A percentile compares a stretch with the other conserved stretches of the same genome.
phyloP scores from a whole-genome alignment of 1,284 basidiomycete species.

The Cutaneotrichosporon dermatis region DNA sequence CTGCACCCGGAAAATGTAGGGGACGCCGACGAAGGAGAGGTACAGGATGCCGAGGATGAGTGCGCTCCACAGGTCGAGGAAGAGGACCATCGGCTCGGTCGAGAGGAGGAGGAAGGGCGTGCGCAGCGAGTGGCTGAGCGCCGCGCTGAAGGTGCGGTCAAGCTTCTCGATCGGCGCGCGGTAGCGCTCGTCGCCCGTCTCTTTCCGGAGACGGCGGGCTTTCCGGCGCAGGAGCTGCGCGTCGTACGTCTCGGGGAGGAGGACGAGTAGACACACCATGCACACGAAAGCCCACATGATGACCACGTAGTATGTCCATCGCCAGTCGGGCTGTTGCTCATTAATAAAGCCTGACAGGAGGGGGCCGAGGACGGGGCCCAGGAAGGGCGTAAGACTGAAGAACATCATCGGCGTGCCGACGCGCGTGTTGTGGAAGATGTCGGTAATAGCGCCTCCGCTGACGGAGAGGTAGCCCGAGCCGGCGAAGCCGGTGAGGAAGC shows the following conservation, averaged over 20 bases:
- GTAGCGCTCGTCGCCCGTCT: conserved; percentile 54
- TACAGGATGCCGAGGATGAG: conserved; percentile 71
- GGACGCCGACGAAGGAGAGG: conserved; percentile 61
- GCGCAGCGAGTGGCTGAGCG: conserved; percentile 57
- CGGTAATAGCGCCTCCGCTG: conserved; percentile 71
- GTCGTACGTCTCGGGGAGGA: conserved; percentile 72
- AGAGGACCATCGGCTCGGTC: conserved; percentile 69
- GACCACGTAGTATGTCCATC: conserved; percentile 70
- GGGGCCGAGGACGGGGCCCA: conserved; percentile 64
- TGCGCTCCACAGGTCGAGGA: conserved; percentile 61
- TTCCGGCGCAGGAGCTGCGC: conserved; percentile 61
- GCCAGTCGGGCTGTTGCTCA: conserved; percentile 60
- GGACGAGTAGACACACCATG: conserved; percentile 40
- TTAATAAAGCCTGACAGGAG: conserved; percentile 53
- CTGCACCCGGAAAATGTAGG: conserved; percentile 60
- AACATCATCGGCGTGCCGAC: conserved; percentile 75
- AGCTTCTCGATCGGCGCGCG: conserved; percentile 58
- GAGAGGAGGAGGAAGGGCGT: conserved; percentile 69
- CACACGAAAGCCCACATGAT: conserved; percentile 54
- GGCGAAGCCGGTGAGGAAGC: conserved; percentile 63
- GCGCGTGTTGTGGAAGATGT: conserved; percentile 61
- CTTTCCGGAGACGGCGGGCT: conserved; percentile 56
- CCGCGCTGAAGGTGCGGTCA: conserved; percentile 51
- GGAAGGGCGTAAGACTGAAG: conserved; percentile 66
- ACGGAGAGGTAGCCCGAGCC: conserved; percentile 73